phyloP scores from a whole-genome alignment of 164 flowering plant genomes.

The Nymphaea colorata region DNA sequence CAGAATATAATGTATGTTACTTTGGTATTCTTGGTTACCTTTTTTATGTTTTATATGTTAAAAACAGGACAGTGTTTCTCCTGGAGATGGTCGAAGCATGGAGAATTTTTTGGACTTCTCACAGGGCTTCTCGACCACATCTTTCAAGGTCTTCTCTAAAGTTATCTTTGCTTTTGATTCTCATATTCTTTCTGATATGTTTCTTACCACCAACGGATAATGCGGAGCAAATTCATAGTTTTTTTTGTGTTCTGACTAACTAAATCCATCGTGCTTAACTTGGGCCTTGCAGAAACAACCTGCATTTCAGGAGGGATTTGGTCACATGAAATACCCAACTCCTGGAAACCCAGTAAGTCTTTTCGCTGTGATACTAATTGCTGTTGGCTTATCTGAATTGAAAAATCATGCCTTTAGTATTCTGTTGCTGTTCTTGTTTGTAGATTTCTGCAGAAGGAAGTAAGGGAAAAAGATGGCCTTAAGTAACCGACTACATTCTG shows the following conservation, averaged over 20 bases:
- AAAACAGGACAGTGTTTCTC: constrained; percentile 26
- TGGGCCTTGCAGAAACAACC: constrained; percentile 34
- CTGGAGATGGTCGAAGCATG: constrained; percentile 22
- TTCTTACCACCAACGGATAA: too few species aligned
- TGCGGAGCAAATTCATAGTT: not conserved
- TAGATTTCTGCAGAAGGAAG: too few species aligned
- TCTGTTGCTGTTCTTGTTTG: too few species aligned
- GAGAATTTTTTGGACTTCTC: constrained; percentile 45
- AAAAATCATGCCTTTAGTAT: too few species aligned
- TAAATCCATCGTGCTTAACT: not conserved
- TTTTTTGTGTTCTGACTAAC: not conserved
- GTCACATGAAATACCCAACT: constrained; percentile 29
- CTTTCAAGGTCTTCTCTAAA: constrained; percentile 26
- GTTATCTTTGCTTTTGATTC: not conserved
- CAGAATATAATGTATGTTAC: not conserved
- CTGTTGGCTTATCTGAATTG: too few species aligned
- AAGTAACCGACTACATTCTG: too few species aligned
- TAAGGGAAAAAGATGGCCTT: too few species aligned
- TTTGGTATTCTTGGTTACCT: not conserved
- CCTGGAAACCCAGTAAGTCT: constrained; percentile 22
- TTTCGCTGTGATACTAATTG: too few species aligned
- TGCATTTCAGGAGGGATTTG: constrained; percentile 27
- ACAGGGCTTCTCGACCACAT: constrained; percentile 45
- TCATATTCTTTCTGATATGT: not conserved
- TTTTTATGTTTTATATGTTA: constrained; percentile 3